phyloP scores from a whole-genome alignment of 192 early-diverging fungal species.

The Jimgerdemannia lactiflua region DNA sequence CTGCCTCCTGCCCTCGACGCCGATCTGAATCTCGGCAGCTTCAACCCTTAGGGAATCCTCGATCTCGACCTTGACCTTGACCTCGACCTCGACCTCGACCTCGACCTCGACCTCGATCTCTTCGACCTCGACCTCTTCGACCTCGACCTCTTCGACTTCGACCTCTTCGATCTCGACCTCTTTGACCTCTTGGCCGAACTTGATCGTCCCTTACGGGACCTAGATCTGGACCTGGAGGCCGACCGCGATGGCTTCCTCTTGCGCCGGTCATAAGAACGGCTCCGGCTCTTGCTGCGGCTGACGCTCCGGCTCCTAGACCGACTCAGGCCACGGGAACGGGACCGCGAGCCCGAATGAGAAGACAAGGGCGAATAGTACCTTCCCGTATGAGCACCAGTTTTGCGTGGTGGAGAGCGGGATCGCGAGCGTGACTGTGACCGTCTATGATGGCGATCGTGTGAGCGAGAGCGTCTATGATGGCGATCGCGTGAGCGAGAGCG shows the following conservation, averaged over 20 bases:
- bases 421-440: constrained; percentile 7
- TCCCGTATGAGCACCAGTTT: background rate
- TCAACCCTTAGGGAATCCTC: no score
- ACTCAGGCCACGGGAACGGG: background rate
- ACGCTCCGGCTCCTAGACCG: background rate
- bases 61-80: background rate
- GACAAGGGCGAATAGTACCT: background rate
- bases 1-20: no score
- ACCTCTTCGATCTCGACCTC: background rate
- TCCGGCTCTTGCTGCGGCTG: background rate
- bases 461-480: background rate
- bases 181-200: background rate
- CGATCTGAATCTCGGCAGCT: no score
- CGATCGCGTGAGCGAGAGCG: background rate
- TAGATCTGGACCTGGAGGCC: constrained; percentile 14
- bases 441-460: background rate
- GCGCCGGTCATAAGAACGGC: constrained; percentile 7
- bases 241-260: background rate
- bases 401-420: constrained; percentile 10
- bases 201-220: constrained; percentile 1
- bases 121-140: background rate
- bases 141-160: background rate
- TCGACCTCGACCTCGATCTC: background rate
- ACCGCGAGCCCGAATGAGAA: background rate
- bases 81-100: background rate